These are phyloP conservation scores for Besnoitia besnoiti DNA, from an alignment of 169 alveolate genomes.

Conservation along the genomic window DNA sequence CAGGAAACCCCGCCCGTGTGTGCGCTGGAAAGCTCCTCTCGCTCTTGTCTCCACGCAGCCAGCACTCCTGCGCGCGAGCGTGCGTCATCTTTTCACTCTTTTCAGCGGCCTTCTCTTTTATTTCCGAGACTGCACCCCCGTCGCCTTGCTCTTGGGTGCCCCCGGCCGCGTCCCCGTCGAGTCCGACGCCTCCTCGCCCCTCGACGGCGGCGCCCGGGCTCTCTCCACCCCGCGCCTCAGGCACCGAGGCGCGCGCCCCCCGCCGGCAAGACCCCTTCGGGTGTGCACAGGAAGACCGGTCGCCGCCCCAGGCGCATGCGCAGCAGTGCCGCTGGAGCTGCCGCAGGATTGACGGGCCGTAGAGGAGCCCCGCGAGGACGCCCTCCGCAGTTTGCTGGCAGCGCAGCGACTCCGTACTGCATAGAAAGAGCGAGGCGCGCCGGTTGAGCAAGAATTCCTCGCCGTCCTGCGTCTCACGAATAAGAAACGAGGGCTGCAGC, in stretches of 20 bases:
- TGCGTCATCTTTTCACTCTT: too few species aligned
- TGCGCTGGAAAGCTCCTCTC: not conserved
- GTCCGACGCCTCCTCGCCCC: not conserved
- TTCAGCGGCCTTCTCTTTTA: not conserved
- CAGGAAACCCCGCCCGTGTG: not conserved
- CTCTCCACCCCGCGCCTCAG: too few species aligned
- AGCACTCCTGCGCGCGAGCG: not conserved
- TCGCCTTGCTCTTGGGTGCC: not conserved
- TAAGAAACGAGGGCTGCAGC: not conserved
- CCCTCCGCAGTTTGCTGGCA: conserved; percentile 51
- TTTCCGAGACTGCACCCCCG: too few species aligned
- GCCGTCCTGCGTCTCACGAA: not conserved
- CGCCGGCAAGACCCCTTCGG: not conserved
- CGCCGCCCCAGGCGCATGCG: not conserved
- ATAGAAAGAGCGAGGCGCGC: not conserved
- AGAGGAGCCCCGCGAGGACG: conserved; percentile 38
- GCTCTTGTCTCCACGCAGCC: not conserved
- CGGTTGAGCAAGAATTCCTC: not conserved
- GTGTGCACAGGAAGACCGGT: not conserved
- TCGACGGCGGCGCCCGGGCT: too few species aligned
- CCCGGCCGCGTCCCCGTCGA: not conserved
- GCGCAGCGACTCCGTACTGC: conserved; percentile 56
- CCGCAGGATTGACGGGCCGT: not conserved
- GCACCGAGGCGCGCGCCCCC: too few species aligned
- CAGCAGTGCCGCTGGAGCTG: not conserved